Percentiles rank a stretch among this genome's conserved stretches.
phyloP scores from a whole-genome alignment of 2,329 filamentous ascomycete species.

The Diaporthe humulicola region DNA sequence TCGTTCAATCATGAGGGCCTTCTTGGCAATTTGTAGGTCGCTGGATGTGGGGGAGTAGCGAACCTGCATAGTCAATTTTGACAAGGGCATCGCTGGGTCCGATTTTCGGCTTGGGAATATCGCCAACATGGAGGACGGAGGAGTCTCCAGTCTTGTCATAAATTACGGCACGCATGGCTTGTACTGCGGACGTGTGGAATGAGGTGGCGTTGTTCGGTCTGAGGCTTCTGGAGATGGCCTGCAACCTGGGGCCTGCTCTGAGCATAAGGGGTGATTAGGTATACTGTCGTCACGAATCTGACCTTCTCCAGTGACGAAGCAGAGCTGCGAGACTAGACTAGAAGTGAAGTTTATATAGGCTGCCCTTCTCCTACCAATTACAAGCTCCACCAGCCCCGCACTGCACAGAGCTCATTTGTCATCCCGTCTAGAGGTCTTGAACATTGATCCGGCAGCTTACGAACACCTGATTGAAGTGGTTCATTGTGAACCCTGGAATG shows the following conservation, averaged over 20 bases:
- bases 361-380: neutral
- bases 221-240: slow-evolving; percentile 38
- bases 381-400: slow-evolving; percentile 16
- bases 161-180: slow-evolving; percentile 37
- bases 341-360: neutral
- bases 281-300: neutral
- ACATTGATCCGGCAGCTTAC: neutral
- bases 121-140: slow-evolving; percentile 38
- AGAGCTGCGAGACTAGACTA: neutral
- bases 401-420: slow-evolving; percentile 9
- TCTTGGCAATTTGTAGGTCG: neutral
- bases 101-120: slow-evolving; percentile 37
- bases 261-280: slow-evolving; percentile 21
- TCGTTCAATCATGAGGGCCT: neutral
- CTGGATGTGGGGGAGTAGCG: neutral
- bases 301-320: neutral
- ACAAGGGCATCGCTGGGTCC: slow-evolving; percentile 36
- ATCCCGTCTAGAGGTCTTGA: neutral
- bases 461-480: neutral
- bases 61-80: slow-evolving; percentile 39
- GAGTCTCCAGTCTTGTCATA: slow-evolving; percentile 40
- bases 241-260: slow-evolving; percentile 28
- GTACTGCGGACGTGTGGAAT: slow-evolving; percentile 1
- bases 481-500: neutral
- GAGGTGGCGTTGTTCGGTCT: slow-evolving; percentile 11